Evolutionary conservation across 2,329 filamentous ascomycete species (phyloP), one percentile per base, ranked within the genome.

Genomic region (Hymenotorrendiella dingleyae): DNA sequence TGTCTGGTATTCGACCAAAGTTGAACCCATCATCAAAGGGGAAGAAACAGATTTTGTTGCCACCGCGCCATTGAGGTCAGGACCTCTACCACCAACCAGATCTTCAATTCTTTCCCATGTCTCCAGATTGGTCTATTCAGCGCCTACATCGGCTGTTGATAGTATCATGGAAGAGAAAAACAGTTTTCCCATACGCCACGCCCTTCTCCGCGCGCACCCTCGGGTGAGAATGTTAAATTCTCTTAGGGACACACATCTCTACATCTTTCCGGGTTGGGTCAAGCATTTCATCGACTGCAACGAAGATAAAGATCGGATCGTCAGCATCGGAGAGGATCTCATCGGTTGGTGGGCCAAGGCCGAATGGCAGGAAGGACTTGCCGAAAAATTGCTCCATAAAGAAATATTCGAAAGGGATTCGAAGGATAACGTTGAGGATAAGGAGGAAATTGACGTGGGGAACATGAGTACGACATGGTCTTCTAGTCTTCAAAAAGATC

Each of bases 261-360:
- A 98, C 64, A 80, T 98, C 49, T 86, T 98, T 53, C 93, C 93
- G 0, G 80, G 80, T 53, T 97, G 93, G 91, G 76, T 94, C 7
- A 77, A 95, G 57, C 83, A 94, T 41, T 85, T 95, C 62, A 78
- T 94, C 30, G 76, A 78, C 45, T 71, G 75, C 48, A 94, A 96
- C 56, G 83, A 90, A 22, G 80, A 76, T 9, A 78, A 98, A 49
- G 86, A 95, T 56, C n/a, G n/a, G n/a, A n/a, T n/a, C n/a, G n/a
- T n/a, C n/a, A 94, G 83, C 43, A 81, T 98, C 36, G 86, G 85
- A 23, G 91, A 97, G 62, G 91, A 97, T 58, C 80, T 96, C 5
- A 71, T 97, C 12, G 89, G 90, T 6, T 95, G 87, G 85, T 95
- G 90, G 89, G 87, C 90, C 24, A 97, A 97, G 63, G 81, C 91